A percentile compares a stretch with the other conserved stretches of the same genome.
Conservation (phyloP, 257 asterid genomes). For the Coffea canephora region DNA sequence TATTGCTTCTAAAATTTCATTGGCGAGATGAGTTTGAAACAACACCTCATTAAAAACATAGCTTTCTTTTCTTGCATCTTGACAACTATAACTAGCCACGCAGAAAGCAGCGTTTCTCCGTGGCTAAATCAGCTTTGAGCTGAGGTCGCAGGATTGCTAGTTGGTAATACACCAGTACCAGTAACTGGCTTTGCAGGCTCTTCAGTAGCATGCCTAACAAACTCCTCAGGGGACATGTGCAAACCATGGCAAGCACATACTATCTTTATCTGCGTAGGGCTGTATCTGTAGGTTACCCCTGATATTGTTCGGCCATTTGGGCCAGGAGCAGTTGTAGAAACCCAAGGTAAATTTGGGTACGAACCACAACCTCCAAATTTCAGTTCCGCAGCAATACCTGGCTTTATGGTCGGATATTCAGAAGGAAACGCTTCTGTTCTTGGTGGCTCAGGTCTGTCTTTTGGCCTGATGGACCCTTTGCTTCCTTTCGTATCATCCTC, state of each 20-base stretch:
- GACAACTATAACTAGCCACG: not conserved
- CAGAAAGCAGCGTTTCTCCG: not conserved
- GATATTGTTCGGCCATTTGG: slow-evolving; percentile 87
- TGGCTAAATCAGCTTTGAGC: slow-evolving; percentile 57
- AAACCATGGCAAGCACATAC: slow-evolving; percentile 96
- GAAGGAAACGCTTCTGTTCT: slow-evolving; percentile 54
- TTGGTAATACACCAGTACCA: slow-evolving; percentile 49
- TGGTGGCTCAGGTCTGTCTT: slow-evolving; percentile 48
- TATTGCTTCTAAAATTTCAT: slow-evolving; percentile 8
- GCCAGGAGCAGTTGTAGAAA: slow-evolving; percentile 75
- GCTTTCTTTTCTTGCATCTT: slow-evolving; percentile 1
- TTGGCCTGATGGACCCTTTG: slow-evolving; percentile 34
- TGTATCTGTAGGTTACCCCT: slow-evolving; percentile 82
- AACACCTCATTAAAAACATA: not conserved
- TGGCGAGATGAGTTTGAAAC: not conserved
- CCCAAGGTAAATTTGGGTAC: slow-evolving; percentile 92
- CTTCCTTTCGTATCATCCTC: slow-evolving; percentile 49
- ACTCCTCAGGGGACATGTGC: slow-evolving; percentile 91
- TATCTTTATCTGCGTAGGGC: slow-evolving; percentile 79
- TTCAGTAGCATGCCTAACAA: slow-evolving; percentile 68
- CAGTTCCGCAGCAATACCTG: slow-evolving; percentile 80
- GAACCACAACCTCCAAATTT: slow-evolving; percentile 90
- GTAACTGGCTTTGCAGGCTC: slow-evolving; percentile 45
- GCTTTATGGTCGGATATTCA: slow-evolving; percentile 78
- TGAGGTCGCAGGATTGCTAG: slow-evolving; percentile 69